Evolutionary conservation across 2,329 filamentous ascomycete species (phyloP).

Genomic region (Xylaria sp.): DNA sequence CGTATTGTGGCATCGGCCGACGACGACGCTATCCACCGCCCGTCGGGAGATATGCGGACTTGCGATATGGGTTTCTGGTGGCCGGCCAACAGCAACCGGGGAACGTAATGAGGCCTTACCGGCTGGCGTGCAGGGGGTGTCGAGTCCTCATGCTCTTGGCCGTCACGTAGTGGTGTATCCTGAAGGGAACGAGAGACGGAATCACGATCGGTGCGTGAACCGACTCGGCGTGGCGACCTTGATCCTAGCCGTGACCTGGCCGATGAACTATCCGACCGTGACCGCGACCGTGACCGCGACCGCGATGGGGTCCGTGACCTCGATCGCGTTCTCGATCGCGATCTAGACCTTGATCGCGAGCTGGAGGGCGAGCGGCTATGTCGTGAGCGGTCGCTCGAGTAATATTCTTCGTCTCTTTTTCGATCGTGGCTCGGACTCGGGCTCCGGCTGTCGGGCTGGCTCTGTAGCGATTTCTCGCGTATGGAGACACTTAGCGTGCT

Average conservation of each 20-base stretch:
- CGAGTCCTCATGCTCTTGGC: conserved; percentile 27
- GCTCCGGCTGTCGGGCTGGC: conserved; percentile 42
- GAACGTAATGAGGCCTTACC: conserved; percentile 71
- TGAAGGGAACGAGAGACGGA: conserved; percentile 40
- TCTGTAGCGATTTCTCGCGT: conserved; percentile 44
- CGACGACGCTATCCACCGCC: conserved; percentile 86
- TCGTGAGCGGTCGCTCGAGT: conserved; percentile 47
- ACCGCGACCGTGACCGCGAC: conserved; percentile 33
- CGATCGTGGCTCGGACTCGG: conserved; percentile 41
- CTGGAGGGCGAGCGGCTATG: conserved; percentile 44
- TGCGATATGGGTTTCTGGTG: conserved; percentile 83
- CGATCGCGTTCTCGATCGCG: conserved; percentile 25
- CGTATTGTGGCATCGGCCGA: conserved; percentile 92
- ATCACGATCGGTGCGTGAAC: conserved; percentile 32
- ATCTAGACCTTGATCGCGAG: conserved; percentile 39
- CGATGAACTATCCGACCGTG: conserved; percentile 30
- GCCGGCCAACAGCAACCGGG: conserved; percentile 76
- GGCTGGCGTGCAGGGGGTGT: conserved; percentile 58
- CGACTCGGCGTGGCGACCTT: conserved; percentile 34
- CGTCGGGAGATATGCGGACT: conserved; percentile 91
- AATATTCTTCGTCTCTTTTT: conserved; percentile 43
- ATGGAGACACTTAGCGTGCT: conserved; percentile 45
- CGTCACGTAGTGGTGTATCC: conserved; percentile 38
- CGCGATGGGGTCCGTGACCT: conserved; percentile 35
- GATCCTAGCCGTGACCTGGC: conserved; percentile 40